A percentile compares a stretch with the other conserved stretches of the same genome.
phyloP scores from a whole-genome alignment of 1,139 yeast species.

The Kazachstania sp. region DNA sequence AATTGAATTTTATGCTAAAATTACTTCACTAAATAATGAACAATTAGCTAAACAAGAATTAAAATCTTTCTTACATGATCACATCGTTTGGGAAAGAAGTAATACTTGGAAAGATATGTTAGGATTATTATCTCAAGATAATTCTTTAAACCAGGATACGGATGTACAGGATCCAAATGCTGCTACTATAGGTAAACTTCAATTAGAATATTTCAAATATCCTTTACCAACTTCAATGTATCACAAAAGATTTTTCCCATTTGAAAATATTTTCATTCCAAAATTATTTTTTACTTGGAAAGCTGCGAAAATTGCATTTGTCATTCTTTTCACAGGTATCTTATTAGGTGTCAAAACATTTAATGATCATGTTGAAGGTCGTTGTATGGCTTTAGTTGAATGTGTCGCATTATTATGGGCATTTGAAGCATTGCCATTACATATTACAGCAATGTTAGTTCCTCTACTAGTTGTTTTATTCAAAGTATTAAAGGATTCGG shows the following conservation, averaged over 20 bases:
- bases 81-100: constrained; percentile 68
- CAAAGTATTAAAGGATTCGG: constrained; percentile 45
- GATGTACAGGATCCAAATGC: constrained; percentile 12
- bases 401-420: constrained; percentile 69
- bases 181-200: constrained; percentile 14
- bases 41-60: constrained; percentile 36
- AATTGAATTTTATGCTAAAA: constrained; percentile 39
- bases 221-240: constrained; percentile 19
- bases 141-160: constrained; percentile 23
- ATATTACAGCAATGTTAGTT: constrained; percentile 55
- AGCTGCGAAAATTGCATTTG: constrained; percentile 39
- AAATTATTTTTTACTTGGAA: constrained; percentile 35
- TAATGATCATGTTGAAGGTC: constrained; percentile 49
- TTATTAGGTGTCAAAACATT: constrained; percentile 49
- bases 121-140: constrained; percentile 46
- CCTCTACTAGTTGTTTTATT: constrained; percentile 51
- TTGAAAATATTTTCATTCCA: constrained; percentile 29
- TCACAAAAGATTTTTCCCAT: constrained; percentile 2
- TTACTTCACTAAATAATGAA: constrained; percentile 27
- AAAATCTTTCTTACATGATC: constrained; percentile 57
- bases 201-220: constrained; percentile 28
- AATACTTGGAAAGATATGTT: constrained; percentile 69
- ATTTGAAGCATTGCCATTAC: constrained; percentile 61
- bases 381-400: constrained; percentile 60
- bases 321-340: constrained; percentile 39